Conservation (phyloP, 805 yeast genomes). For the Metschnikowia cubensis region DNA sequence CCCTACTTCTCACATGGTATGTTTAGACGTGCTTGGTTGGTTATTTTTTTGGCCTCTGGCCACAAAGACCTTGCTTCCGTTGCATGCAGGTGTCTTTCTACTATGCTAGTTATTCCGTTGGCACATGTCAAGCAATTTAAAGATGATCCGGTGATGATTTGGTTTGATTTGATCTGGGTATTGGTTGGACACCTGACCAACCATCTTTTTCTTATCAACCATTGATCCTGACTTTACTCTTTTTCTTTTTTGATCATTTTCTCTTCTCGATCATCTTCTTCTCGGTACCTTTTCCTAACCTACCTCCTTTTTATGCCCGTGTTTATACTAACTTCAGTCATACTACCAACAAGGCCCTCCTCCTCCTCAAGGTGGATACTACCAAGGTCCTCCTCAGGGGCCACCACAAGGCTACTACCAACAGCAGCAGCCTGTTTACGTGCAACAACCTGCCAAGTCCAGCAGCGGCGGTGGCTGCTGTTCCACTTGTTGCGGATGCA, state of each 20-base stretch:
- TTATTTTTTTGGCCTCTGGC: too few relatives aligned
- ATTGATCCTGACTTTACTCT: too few relatives aligned
- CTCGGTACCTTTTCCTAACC: neutral
- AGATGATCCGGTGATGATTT: neutral
- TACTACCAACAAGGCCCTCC: constrained; percentile 14
- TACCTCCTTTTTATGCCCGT: neutral
- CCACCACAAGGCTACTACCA: constrained; percentile 29
- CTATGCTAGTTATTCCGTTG: too few relatives aligned
- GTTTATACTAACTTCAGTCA: constrained; percentile 11
- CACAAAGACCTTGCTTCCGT: too few relatives aligned
- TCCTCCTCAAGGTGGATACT: constrained; percentile 11
- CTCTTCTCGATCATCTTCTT: neutral
- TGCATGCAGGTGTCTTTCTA: too few relatives aligned
- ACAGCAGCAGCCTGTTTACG: constrained; percentile 33
- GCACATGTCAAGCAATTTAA: too few relatives aligned
- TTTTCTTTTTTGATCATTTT: neutral
- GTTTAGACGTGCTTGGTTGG: neutral
- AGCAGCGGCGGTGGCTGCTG: constrained; percentile 26
- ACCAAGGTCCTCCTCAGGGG: constrained; percentile 24
- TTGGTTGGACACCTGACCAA: too few relatives aligned
- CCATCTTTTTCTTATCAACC: too few relatives aligned
- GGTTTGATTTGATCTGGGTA: neutral
- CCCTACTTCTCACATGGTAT: constrained; percentile 1
- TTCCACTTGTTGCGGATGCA: constrained; percentile 18
- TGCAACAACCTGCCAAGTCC: constrained; percentile 24